Evolutionary conservation across 2,329 filamentous ascomycete species (phyloP), one percentile per base, ranked within the genome.

Genomic region (Penicillium sp.): DNA sequence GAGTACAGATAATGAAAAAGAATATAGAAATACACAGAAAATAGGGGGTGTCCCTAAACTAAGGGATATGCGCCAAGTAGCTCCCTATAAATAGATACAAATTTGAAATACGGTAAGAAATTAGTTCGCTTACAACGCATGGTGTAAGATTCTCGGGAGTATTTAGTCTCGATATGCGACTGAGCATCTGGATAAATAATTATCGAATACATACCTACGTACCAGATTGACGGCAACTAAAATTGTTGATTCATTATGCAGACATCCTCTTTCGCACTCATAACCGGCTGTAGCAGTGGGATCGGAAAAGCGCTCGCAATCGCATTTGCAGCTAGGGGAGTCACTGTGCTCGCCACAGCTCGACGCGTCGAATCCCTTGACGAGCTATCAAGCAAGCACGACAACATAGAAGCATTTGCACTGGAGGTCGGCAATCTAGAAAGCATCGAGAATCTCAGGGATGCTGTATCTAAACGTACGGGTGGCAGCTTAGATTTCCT

Each of bases 251-350:
- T 38, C 26, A 53, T 53, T 40, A 18, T 38, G 33, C 51, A 46
- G 16, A 35, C 28, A 23, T 33, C 51, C 11, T 53, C 52, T 18
- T 54, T 54, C 47, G 52, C 52, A 24, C 43, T 54, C 42, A 35
- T 54, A n/a, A 54, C 52, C 6, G 52, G 52, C 20, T 54, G 52
- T 14, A 47, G 52, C n/a, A 54, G 52, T 54, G 52, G 52, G 4
- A 54, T 54, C 28, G 52, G 52, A 28, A 47, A 47, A 26, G 43
- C 18, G 20, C 52, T 54, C 16, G 52, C 52, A 16, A 23, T 54
- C 16, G 52, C 42, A 38, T 54, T 54, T 47, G 52, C 52, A 23
- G 16, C 20, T 12, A 47, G 33, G 33, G 52, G 52, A 28, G 33
- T 54, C 23, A 54, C 52, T 3, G 52, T 54, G 12, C 52, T 54